Percentiles rank a stretch among this genome's conserved stretches.
phyloP scores from a whole-genome alignment of 2,329 filamentous ascomycete species.

The Colletotrichum navitas region DNA sequence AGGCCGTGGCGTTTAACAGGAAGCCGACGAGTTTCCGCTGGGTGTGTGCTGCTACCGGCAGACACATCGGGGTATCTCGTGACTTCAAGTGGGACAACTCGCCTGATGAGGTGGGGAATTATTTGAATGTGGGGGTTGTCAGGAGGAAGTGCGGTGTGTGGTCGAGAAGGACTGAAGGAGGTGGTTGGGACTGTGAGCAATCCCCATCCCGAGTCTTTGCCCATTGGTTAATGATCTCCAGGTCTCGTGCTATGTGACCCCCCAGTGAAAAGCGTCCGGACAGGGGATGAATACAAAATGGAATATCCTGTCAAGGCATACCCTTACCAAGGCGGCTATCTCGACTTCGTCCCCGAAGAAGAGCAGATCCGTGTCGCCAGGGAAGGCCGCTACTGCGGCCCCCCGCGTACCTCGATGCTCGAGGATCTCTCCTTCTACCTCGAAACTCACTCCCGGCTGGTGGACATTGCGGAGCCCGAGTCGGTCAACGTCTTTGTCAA shows the following conservation, averaged over 20 bases:
- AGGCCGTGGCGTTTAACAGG: conserved; percentile 43
- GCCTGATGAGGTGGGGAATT: conserved; percentile 39
- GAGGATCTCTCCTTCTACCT: conserved; percentile 47
- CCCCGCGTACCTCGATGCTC: conserved; percentile 43
- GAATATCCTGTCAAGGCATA: conserved; percentile 39
- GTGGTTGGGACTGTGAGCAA: conserved; percentile 45
- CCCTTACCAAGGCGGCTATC: conserved; percentile 46
- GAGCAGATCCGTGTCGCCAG: conserved; percentile 36
- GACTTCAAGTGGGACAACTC: conserved; percentile 35
- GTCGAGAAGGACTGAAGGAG: conserved; percentile 37
- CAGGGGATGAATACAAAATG: conserved; percentile 41
- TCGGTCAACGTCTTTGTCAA: conserved; percentile 43
- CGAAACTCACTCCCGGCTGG: conserved; percentile 39
- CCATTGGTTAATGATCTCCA: conserved; percentile 6
- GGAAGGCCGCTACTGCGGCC: conserved; percentile 35
- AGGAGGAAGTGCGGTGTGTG: conserved; percentile 45
- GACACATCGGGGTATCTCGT: conserved; percentile 45
- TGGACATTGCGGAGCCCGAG: conserved; percentile 32
- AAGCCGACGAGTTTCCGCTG: conserved; percentile 44
- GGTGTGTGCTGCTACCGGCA: conserved; percentile 45
- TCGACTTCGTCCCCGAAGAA: conserved; percentile 45
- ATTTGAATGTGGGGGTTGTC: conserved; percentile 43
- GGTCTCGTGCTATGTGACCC: conserved; percentile 46
- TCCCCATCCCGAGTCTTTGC: background rate
- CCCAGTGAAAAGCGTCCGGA: conserved; percentile 43